Evolutionary conservation across 257 asterid genomes (phyloP).

Genomic region (Ligustrum vulgare): DNA sequence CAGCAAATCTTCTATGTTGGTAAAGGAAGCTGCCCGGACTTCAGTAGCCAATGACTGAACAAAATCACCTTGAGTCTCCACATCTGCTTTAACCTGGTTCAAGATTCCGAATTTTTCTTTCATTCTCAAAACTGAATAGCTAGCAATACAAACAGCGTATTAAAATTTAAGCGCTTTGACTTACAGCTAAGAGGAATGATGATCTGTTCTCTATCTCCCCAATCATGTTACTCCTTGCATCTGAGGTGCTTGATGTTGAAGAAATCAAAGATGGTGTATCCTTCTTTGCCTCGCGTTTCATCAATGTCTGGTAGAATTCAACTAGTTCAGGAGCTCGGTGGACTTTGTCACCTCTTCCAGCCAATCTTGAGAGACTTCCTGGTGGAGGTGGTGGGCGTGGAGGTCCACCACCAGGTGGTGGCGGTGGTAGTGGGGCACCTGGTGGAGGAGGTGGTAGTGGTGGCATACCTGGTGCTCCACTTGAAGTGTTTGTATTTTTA

Average conservation of each 20-base stretch:
- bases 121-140: conserved; percentile 23
- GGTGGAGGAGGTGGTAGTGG: conserved; percentile 85
- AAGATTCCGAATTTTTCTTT: conserved; percentile 11
- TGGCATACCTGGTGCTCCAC: conserved; percentile 49
- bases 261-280: conserved; percentile 65
- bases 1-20: conserved; percentile 70
- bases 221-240: conserved; percentile 91
- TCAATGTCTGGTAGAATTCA: conserved; percentile 85
- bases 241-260: conserved; percentile 56
- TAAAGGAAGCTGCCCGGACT: conserved; percentile 78
- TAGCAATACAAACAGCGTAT: background rate
- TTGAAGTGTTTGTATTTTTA: conserved; percentile 32
- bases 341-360: conserved; percentile 75
- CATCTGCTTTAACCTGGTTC: conserved; percentile 96
- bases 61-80: conserved; percentile 94
- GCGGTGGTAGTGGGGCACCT: conserved; percentile 79
- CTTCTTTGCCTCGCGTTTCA: conserved; percentile 94
- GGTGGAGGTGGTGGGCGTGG: conserved; percentile 96
- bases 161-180: conserved; percentile 26
- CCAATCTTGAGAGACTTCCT: conserved; percentile 58
- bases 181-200: conserved; percentile 85
- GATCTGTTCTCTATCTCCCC: conserved; percentile 97
- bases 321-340: conserved; percentile 98
- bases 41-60: conserved; percentile 87
- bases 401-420: conserved; percentile 77